A percentile compares a stretch with the other conserved stretches of the same genome.
These are phyloP conservation scores for Talaromyces proteolyticus DNA, from an alignment of 495 filamentous ascomycete species.

Conservation along the genomic window DNA sequence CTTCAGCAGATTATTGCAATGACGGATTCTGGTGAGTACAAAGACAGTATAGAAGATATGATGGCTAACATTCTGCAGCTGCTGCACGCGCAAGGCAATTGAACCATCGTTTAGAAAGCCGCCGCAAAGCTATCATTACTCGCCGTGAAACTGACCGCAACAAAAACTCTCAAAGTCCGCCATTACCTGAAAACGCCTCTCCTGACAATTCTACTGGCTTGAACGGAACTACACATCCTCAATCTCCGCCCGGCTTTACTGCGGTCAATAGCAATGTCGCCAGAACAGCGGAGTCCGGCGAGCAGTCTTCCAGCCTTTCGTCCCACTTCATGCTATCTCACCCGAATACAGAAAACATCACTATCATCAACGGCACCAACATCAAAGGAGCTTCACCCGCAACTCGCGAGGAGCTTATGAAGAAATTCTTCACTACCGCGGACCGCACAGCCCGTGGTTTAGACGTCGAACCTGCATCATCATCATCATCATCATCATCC, in stretches of 20 bases:
- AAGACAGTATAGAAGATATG: neutral
- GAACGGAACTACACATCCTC: slow-evolving; percentile 26
- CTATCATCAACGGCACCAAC: slow-evolving; percentile 43
- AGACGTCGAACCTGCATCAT: slow-evolving; percentile 20
- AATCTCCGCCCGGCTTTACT: slow-evolving; percentile 50
- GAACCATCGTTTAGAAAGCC: slow-evolving; percentile 72
- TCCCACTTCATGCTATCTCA: slow-evolving; percentile 38
- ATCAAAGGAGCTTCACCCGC: slow-evolving; percentile 48
- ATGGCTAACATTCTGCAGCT: slow-evolving; percentile 39
- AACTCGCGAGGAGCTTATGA: slow-evolving; percentile 46
- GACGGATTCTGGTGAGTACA: slow-evolving; percentile 67
- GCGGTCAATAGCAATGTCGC: slow-evolving; percentile 48
- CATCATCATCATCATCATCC: neutral
- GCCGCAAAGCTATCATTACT: slow-evolving; percentile 63
- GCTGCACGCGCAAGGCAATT: slow-evolving; percentile 75
- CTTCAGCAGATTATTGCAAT: slow-evolving; percentile 68
- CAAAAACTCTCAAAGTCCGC: slow-evolving; percentile 25
- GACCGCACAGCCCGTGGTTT: slow-evolving; percentile 37
- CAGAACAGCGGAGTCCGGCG: slow-evolving; percentile 18
- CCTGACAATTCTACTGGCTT: slow-evolving; percentile 9
- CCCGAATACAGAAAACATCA: slow-evolving; percentile 38
- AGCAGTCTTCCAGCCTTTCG: slow-evolving; percentile 26
- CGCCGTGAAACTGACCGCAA: slow-evolving; percentile 46
- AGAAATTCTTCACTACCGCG: slow-evolving; percentile 52
- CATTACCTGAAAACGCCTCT: slow-evolving; percentile 21